Percentiles rank a stretch among this genome's conserved stretches.
phyloP scores from a whole-genome alignment of 306 rosid genomes.

The Cicer judaicum region DNA sequence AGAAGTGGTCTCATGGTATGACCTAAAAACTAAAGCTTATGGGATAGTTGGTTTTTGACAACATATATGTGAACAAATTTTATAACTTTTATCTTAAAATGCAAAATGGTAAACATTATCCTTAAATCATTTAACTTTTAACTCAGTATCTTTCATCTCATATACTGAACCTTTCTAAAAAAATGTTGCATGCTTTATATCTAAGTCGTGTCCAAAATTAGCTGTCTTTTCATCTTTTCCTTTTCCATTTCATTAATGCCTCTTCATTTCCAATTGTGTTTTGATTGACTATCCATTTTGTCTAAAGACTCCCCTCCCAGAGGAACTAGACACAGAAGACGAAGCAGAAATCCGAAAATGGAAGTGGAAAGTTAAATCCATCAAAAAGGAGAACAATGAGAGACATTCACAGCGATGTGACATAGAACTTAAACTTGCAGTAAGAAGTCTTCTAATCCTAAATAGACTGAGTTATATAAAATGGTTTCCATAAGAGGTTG shows the following conservation, averaged over 20 bases:
- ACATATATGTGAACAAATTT: no score
- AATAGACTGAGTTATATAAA: conserved; percentile 36
- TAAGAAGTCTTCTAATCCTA: conserved; percentile 57
- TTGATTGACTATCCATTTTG: neutral
- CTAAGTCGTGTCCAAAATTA: conserved; percentile 2
- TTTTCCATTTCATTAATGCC: neutral
- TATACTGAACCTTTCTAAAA: neutral
- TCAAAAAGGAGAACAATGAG: conserved; percentile 75
- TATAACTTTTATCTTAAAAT: neutral
- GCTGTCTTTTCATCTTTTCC: neutral
- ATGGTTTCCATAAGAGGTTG: conserved; percentile 25
- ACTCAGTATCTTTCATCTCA: neutral
- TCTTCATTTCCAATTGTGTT: conserved; percentile 35
- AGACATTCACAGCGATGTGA: conserved; percentile 94
- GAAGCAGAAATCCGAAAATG: conserved; percentile 81
- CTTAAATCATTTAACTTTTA: conserved; percentile 1
- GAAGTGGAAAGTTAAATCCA: conserved; percentile 86
- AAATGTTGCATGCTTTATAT: conserved; percentile 24
- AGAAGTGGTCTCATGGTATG: no score
- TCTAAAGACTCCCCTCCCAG: conserved; percentile 76
- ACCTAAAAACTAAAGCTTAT: no score
- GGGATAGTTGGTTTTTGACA: no score
- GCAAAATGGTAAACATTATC: neutral
- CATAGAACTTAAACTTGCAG: conserved; percentile 89
- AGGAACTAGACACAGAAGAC: conserved; percentile 78